Evolutionary conservation across 495 filamentous ascomycete species (phyloP), one percentile per base, ranked within the genome.

Genomic region (Poronia punctata): DNA sequence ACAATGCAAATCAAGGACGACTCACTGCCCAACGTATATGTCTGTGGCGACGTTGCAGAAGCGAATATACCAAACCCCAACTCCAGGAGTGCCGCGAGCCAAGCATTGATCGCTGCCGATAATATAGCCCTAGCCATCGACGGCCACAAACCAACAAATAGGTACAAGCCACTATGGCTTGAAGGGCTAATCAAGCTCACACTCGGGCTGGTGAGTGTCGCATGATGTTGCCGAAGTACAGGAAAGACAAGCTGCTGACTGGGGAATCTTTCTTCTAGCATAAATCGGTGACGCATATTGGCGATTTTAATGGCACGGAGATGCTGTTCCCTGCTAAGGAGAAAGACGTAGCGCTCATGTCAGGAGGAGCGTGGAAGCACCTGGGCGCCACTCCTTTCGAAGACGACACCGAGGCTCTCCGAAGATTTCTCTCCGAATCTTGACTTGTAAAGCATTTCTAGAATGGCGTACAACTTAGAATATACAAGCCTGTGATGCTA

Each of bases 1-100:
- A 83, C 76, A 0, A 57, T 83, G 49, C 79, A 81, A 48, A 63
- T 83, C 30, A 38, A 54, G 1, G 68, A 75, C 48, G 52, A 56
- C 4, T 40, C 62, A n/a, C 61, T 70, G 25, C 55, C 66, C 0
- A 64, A 77, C 32, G 48, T 83, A 2, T 83, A 76, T 42, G 74
- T 68, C 0, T 64, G 78, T 8, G 79, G 79, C 1, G 79, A 83
- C 46, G 78, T 83, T 16, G 76, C 77, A 5, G 71, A 76, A 30
- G 76, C 75, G 1, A 68, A 70, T 11, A 68, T 70, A 1, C 38
- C 57, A 7, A 69, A 70, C 25, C 77, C 73, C 33, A 78, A 74
- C 35, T 73, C 72, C 10, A 59, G 76, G 10, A 73, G 75, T 0
- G 69, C 67, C 1, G 49, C 61, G 5, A 59, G 61, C 9, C 79